A percentile compares a stretch with the other conserved stretches of the same genome.
Evolutionary conservation across 2,329 filamentous ascomycete genomes (phyloP).

Genomic region (Fusarium temperatum): DNA sequence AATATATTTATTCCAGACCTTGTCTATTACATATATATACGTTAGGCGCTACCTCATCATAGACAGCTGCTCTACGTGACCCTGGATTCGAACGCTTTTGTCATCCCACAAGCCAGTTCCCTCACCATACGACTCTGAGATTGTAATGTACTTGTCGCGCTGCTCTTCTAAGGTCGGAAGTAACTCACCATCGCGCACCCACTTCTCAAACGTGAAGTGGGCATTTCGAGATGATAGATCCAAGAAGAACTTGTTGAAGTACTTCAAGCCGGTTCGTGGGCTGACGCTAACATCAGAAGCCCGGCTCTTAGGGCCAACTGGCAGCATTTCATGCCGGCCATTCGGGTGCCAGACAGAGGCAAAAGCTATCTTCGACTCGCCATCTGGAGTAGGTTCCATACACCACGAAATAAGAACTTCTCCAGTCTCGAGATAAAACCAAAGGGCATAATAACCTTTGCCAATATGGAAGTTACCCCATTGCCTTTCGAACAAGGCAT

Average conservation of each 20-base stretch:
- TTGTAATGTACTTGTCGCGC: not conserved
- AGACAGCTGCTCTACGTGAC: not conserved
- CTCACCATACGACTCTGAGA: not conserved
- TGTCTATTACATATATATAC: rapidly evolving
- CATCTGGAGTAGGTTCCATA: not conserved
- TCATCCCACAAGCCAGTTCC: not conserved
- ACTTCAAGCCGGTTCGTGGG: not conserved
- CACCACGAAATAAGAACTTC: not conserved
- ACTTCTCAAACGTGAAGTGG: not conserved
- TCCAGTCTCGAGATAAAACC: not conserved
- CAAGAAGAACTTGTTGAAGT: not conserved
- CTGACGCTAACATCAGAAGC: not conserved
- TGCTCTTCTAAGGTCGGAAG: not conserved
- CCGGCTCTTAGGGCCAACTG: not conserved
- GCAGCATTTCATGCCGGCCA: not conserved
- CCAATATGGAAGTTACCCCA: not conserved
- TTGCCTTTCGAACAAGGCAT: not conserved
- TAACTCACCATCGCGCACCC: not conserved
- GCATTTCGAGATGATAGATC: not conserved
- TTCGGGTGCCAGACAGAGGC: not conserved
- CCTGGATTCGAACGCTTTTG: not conserved
- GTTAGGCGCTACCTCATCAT: not conserved
- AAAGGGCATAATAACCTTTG: not conserved
- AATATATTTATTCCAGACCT: rapidly evolving
- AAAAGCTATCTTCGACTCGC: not conserved